These are phyloP conservation scores for Solanum appendiculatum DNA, from an alignment of 257 asterid species.

Conservation along the genomic window DNA sequence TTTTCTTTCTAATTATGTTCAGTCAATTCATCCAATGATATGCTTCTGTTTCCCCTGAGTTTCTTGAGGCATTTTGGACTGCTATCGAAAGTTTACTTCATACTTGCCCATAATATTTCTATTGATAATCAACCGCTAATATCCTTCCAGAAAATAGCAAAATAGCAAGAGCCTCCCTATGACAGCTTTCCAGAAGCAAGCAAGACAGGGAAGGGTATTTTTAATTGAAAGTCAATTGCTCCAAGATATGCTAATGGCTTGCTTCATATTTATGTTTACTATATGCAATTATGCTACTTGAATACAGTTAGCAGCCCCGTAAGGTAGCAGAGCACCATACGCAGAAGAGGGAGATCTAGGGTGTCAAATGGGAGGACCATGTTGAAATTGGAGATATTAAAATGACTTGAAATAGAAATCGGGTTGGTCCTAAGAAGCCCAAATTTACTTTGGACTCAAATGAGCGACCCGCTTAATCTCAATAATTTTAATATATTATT, in stretches of 20 bases:
- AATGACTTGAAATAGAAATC: too few species aligned
- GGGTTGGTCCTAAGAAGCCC: background rate
- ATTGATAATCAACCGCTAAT: background rate
- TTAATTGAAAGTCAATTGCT: background rate
- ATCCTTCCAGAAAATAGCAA: background rate
- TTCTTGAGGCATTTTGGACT: background rate
- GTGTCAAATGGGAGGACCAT: background rate
- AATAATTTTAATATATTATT: too few species aligned
- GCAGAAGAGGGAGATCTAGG: background rate
- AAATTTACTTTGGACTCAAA: too few species aligned
- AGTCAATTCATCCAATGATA: background rate
- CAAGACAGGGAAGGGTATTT: background rate
- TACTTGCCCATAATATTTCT: background rate
- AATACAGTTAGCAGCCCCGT: slow-evolving; percentile 11
- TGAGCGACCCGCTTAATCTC: background rate
- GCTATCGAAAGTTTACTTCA: background rate
- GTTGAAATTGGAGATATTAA: background rate
- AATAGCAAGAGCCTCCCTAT: background rate
- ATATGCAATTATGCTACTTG: background rate
- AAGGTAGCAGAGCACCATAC: slow-evolving; percentile 14
- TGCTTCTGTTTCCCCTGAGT: background rate
- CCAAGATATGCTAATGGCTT: background rate
- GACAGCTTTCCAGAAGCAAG: background rate
- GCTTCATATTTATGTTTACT: background rate
- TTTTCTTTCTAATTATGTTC: background rate